Base-by-base conservation (phyloP, 192 early-diverging fungal genomes). In the Haplosporangium gracile region DNA sequence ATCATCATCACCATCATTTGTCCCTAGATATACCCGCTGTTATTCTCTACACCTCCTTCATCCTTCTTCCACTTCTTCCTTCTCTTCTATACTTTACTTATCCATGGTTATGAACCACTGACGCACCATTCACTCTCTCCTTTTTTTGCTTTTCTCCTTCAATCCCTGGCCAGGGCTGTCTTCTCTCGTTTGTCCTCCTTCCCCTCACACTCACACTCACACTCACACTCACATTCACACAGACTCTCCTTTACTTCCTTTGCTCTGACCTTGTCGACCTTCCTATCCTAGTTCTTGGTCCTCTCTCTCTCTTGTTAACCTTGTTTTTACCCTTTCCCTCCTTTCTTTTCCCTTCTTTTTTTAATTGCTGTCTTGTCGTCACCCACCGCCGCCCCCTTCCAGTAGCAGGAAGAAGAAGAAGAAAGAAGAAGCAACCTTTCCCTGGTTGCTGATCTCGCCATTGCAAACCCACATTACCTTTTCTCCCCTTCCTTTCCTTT, bases 121-220 rank as follows among this genome's bases (percentile, higher is more conserved):
- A 42, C 38, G 20, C 38, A 70, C 60, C 26, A 20, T n/a, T 22
- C 18, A 22, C 39, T 20, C 20, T 70, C 43, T 29, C 71, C 71
- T 45, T 72, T 72, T n/a, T 72, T 45, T 22, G 2, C 9, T 45
- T 10, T 49, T 26, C 13, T 7, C 5, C n/a, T 49, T 10, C 13
- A 29, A 65, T 65, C 60, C 29, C 60, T 65, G 60, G 60, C 60
- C 11, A 57, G 60, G 60, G 60, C 32, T 29, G 60, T 65, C 60
- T 15, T 29, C 53, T 24, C 22, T 45, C 43, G 11, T 22, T 51
- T 51, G 49, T 51, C 49, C 3, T 51, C 18, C 20, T 51, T 22
- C 49, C 49, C 49, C 18, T 51, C 47, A 20, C 47, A 18, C 16
- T 51, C 47, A 11, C 43, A 45, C 43, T 45, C 36, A 36, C 36